Conservation (phyloP, 2,329 filamentous ascomycete genomes). For the Domatiomyces globalis region DNA sequence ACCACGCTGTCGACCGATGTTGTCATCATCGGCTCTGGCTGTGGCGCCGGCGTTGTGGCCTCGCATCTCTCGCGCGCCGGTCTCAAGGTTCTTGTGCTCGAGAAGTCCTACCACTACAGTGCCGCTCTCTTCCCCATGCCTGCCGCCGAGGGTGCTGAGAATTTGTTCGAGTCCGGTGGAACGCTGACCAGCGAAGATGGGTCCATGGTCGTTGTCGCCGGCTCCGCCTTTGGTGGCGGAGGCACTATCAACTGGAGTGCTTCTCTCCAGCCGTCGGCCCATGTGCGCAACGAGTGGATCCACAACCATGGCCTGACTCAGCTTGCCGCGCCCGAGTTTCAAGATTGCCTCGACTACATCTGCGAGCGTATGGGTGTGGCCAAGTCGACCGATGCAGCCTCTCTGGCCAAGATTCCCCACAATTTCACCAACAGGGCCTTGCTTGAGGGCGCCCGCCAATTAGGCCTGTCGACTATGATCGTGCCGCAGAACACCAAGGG, state of each 20-base stretch:
- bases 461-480: conserved; percentile 55
- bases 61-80: conserved; percentile 39
- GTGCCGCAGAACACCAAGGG: conserved; percentile 71
- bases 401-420: conserved; percentile 41
- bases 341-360: conserved; percentile 59
- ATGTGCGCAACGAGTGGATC: conserved; percentile 67
- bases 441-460: conserved; percentile 58
- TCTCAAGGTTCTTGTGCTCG: conserved; percentile 59
- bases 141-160: conserved; percentile 42
- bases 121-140: conserved; percentile 61
- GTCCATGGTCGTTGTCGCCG: conserved; percentile 49
- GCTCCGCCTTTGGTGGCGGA: conserved; percentile 68
- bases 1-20: conserved; percentile 58
- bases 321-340: conserved; percentile 1
- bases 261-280: conserved; percentile 54
- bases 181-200: conserved; percentile 42
- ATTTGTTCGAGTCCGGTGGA: conserved; percentile 58
- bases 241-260: conserved; percentile 78
- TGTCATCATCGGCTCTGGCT: conserved; percentile 74
- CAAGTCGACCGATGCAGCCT: conserved; percentile 35
- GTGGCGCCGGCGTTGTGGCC: conserved; percentile 59
- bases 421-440: conserved; percentile 58
- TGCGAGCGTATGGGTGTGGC: conserved; percentile 62
- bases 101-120: conserved; percentile 66
- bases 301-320: conserved; percentile 16